Base-by-base conservation (phyloP, 257 asterid genomes). In the Leptodermis oblonga region DNA sequence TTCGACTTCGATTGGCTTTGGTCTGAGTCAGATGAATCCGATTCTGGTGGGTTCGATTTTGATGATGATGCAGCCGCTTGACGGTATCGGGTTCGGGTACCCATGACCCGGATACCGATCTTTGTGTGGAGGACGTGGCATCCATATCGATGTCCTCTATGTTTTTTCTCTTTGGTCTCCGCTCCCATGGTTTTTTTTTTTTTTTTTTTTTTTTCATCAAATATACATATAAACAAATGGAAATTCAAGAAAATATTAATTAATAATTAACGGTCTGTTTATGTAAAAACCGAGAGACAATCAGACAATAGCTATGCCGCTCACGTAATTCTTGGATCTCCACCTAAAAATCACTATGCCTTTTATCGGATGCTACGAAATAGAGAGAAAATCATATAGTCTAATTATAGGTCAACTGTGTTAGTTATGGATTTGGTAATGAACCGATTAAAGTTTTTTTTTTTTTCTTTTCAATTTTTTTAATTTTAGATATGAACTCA, bases 111-210 rank as follows among this genome's bases (percentile, higher is more conserved):
- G 11, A 20, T 28, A 42, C 41, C 25, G 22, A 9, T 65, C 2
- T 30, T n/a, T n/a, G 33, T 14, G 48, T 26, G 53, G 46, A 56
- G 14, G 52, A 12, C 34, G 42, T 13, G 7, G 28, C 75, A 70
- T 39, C 33, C 58, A 14, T 37, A 14, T 37, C 70, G 70, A 52
- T 72, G 58, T 12, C 70, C 14, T 51, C 76, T 11, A 52, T 34
- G 63, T 37, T 37, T 63, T 0, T 20, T 22, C 20, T 17, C 76
- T 63, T 60, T 45, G 56, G 67, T 49, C 70, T 71, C 70, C 18
- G 9, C 75, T 20, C 26, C 68, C 14, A 14, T 36, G 30, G 3
- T 4, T 0, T 48, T 48, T 17, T 20, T 48, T 48, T 48, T 48
- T 48, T 20, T 20, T 10, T 48, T 10, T 5, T 39, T 39, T 64